These are phyloP conservation scores for Botrytis medusae DNA, from an alignment of 2,329 filamentous ascomycete genomes.

Conservation along the genomic window DNA sequence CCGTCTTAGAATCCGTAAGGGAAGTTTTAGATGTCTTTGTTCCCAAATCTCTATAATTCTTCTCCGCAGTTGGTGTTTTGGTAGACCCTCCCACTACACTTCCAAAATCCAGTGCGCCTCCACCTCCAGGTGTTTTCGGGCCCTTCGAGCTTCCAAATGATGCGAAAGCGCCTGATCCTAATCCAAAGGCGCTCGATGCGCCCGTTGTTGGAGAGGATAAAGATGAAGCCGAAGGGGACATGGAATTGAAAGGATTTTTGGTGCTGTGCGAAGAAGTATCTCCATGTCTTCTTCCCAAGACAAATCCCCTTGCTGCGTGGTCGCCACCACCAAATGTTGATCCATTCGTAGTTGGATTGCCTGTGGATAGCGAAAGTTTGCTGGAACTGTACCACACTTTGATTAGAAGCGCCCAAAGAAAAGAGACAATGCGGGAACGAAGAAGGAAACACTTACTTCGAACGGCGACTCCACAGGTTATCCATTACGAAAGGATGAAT, in stretches of 20 bases:
- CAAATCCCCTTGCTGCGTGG: slow-evolving; percentile 59
- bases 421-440: slow-evolving; percentile 14
- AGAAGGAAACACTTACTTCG: slow-evolving; percentile 58
- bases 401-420: slow-evolving; percentile 20
- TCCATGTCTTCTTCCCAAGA: slow-evolving; percentile 72
- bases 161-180: slow-evolving; percentile 93
- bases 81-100: slow-evolving; percentile 50
- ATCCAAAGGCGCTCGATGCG: slow-evolving; percentile 85
- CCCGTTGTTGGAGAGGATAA: slow-evolving; percentile 44
- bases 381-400: slow-evolving; percentile 45
- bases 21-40: slow-evolving; percentile 39
- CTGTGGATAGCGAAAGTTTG: slow-evolving; percentile 84
- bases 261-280: slow-evolving; percentile 70
- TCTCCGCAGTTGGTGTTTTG: slow-evolving; percentile 61
- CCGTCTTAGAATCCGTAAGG: slow-evolving; percentile 49
- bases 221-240: slow-evolving; percentile 21
- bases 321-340: slow-evolving; percentile 42
- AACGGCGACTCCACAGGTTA: slow-evolving; percentile 73
- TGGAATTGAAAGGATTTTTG: slow-evolving; percentile 73
- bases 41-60: slow-evolving; percentile 54
- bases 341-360: slow-evolving; percentile 48
- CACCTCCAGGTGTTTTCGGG: slow-evolving; percentile 79
- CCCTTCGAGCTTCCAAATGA: slow-evolving; percentile 90
- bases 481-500: slow-evolving; percentile 36
- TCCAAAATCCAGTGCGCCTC: slow-evolving; percentile 75